These are phyloP conservation scores for Kodamaea lidongshanica DNA, from an alignment of 805 yeast species.

Conservation along the genomic window DNA sequence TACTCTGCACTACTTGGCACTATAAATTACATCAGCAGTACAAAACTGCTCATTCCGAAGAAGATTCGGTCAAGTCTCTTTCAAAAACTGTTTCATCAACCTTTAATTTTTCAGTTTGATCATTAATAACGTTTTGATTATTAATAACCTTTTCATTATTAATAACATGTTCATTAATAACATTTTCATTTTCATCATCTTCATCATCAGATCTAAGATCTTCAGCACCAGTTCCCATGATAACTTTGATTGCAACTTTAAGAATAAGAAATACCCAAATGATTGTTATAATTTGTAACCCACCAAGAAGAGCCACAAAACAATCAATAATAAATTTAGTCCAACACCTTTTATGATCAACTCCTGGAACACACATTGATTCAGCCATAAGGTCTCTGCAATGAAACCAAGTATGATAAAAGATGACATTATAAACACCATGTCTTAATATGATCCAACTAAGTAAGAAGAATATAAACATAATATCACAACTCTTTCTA, in stretches of 20 bases:
- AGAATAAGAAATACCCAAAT: conserved; percentile 73
- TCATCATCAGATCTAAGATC: conserved; percentile 84
- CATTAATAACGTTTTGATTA: no score
- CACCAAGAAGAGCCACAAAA: conserved; percentile 52
- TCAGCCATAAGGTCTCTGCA: conserved; percentile 38
- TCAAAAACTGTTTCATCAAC: neutral
- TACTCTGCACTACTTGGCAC: no score
- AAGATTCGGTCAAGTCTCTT: neutral
- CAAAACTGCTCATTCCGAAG: no score
- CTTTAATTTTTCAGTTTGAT: neutral
- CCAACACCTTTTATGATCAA: conserved; percentile 45
- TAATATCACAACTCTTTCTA: conserved; percentile 53
- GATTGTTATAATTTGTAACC: conserved; percentile 58
- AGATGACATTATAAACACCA: conserved; percentile 61
- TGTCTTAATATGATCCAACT: conserved; percentile 73
- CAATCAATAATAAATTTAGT: conserved; percentile 37
- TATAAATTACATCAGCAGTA: no score
- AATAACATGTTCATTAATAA: neutral
- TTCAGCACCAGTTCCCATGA: conserved; percentile 72
- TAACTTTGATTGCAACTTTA: conserved; percentile 63
- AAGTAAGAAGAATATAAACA: conserved; percentile 61
- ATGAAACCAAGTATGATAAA: conserved; percentile 50
- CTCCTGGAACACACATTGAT: conserved; percentile 30
- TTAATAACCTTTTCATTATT: conserved; percentile 2
- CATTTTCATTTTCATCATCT: conserved; percentile 20